phyloP scores from a whole-genome alignment of 192 early-diverging fungal species.

The Cetraspora pellucida region DNA sequence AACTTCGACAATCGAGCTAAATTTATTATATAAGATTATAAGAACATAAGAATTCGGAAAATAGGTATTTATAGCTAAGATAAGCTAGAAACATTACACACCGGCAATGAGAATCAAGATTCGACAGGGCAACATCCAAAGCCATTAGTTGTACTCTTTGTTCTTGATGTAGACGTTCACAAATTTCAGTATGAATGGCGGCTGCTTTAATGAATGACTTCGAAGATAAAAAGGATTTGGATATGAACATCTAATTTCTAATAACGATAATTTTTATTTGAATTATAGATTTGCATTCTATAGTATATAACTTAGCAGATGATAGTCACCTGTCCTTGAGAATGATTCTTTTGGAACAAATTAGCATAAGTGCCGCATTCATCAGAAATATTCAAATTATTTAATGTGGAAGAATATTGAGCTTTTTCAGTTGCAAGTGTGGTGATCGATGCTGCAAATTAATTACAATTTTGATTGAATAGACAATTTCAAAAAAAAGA shows the following conservation, averaged over 20 bases:
- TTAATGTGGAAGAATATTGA: not conserved
- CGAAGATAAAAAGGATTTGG: too few relatives aligned
- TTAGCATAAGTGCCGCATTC: slow-evolving; percentile 7
- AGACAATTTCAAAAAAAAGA: not conserved
- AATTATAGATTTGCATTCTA: too few relatives aligned
- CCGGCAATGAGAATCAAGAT: slow-evolving; percentile 52
- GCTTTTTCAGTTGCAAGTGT: not conserved
- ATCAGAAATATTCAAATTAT: not conserved
- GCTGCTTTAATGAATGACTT: slow-evolving; percentile 42
- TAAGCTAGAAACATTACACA: not conserved
- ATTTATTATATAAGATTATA: not conserved
- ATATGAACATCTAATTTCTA: too few relatives aligned
- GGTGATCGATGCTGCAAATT: not conserved
- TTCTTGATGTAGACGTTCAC: slow-evolving; percentile 47
- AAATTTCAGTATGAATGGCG: slow-evolving; percentile 41
- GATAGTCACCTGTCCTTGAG: slow-evolving; percentile 27
- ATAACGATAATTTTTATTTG: too few relatives aligned
- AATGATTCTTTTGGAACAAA: slow-evolving; percentile 12
- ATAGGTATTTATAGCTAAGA: not conserved
- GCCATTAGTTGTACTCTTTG: slow-evolving; percentile 54
- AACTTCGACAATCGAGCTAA: slow-evolving; percentile 48
- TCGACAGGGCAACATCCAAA: slow-evolving; percentile 52
- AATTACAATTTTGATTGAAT: not conserved
- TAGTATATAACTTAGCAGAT: too few relatives aligned
- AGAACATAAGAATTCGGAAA: not conserved